phyloP scores from a whole-genome alignment of 176 grass and related monocot genomes.

The Calamus simplicifolius region DNA sequence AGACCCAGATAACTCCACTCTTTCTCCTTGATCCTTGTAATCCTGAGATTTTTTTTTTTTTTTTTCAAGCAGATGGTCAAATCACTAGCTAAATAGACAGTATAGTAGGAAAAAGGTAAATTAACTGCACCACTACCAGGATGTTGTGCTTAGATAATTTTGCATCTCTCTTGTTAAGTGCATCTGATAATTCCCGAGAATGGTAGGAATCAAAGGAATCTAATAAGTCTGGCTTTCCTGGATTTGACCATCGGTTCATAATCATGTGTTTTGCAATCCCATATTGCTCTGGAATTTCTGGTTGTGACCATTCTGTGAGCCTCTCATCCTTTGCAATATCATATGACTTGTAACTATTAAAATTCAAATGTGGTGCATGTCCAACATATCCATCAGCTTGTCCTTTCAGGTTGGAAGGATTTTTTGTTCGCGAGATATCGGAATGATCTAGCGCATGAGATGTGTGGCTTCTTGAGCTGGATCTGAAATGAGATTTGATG shows the following conservation, averaged over 20 bases:
- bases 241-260: constrained; percentile 73
- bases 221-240: constrained; percentile 24
- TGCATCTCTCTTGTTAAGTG: neutral
- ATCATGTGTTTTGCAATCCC: constrained; percentile 44
- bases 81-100: neutral
- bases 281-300: constrained; percentile 29
- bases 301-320: constrained; percentile 70
- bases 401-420: constrained; percentile 1
- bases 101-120: neutral
- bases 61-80: neutral
- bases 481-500: constrained; percentile 8
- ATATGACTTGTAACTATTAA: constrained; percentile 14
- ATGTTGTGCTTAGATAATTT: neutral
- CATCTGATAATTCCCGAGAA: neutral
- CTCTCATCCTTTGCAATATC: constrained; percentile 45
- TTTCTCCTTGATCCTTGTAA: constrained; percentile 33
- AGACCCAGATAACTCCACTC: constrained; percentile 53
- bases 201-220: constrained; percentile 11
- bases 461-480: constrained; percentile 1
- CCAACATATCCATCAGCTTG: neutral
- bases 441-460: neutral
- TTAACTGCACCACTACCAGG: neutral
- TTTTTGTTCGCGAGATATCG: neutral
- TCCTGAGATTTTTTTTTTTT: constrained; percentile 31
- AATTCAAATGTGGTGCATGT: neutral